Base-by-base conservation (phyloP, 495 filamentous ascomycete genomes). In the Patellaria atrata region DNA sequence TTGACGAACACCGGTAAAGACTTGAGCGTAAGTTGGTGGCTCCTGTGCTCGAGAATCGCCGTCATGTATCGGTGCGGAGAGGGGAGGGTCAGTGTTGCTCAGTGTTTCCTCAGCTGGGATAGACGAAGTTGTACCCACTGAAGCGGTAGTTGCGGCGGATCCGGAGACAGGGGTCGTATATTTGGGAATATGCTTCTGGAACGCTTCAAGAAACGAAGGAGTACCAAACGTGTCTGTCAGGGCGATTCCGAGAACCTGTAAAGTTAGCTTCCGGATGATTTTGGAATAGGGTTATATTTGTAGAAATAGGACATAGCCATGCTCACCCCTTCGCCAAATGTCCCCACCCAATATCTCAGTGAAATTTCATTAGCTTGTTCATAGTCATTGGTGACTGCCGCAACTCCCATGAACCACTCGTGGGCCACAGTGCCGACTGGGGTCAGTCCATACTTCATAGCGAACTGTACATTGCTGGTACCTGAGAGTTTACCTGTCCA, bases 341-440 rank as follows among this genome's bases (percentile, higher is more conserved):
- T 92, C 9, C 71, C 75, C 13, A 93, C 65, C 89, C 89, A 97
- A 52, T 85, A 82, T 30, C 68, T 58, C 49, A 97, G 60, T 0
- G 80, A 82, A 38, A 75, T 66, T 53, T 87, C 82, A 37, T 83
- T 93, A 4, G 91, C 83, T 32, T 68, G 67, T 41, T 65, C 60
- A 47, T 96, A 97, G 57, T 94, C 73, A 36, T 80, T 66, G 3
- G 79, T 86, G 48, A 94, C 80, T 22, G 89, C 86, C 11, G 89
- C 89, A 34, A 92, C 82, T 25, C 82, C 82, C 89, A 97, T 97
- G 60, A 93, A 94, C 91, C 91, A 97, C 58, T 97, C 89, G 44
- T 97, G 89, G 0, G 91, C 89, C 1, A 97, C 86, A 2, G 89
- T 97, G 11, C 89, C 89, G 13, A 97, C 73, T 0, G 87, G 81